A percentile compares a stretch with the other conserved stretches of the same genome.
These are phyloP conservation scores for Phoma herbarum DNA, from an alignment of 2,329 filamentous ascomycete species.

Conservation along the genomic window DNA sequence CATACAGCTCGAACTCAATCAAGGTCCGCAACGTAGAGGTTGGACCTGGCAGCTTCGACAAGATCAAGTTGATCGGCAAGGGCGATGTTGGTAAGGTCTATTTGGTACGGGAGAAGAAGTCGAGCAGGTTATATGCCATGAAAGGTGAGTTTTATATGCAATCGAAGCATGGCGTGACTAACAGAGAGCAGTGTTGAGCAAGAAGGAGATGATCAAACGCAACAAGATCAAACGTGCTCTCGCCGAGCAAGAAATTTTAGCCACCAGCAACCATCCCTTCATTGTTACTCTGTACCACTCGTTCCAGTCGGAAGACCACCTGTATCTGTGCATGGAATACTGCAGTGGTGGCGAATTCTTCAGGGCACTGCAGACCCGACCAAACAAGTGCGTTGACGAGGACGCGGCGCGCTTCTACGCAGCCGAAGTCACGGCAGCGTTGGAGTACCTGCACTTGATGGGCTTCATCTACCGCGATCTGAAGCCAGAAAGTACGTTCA, in stretches of 20 bases:
- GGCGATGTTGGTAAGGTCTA: constrained; percentile 99
- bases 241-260: constrained; percentile 96
- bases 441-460: constrained; percentile 98
- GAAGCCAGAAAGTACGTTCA: constrained; percentile 88
- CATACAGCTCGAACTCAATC: constrained; percentile 99
- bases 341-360: constrained; percentile 99
- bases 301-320: constrained; percentile 97
- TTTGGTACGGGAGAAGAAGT: constrained; percentile 97
- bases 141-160: constrained; percentile 72
- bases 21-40: constrained; percentile 98
- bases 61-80: constrained; percentile 99
- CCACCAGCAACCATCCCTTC: constrained; percentile 98
- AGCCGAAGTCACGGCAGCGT: constrained; percentile 92
- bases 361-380: constrained; percentile 91
- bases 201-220: constrained; percentile 99
- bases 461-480: constrained; percentile 98
- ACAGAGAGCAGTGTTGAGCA: constrained; percentile 79
- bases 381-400: constrained; percentile 96
- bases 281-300: constrained; percentile 99
- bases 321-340: constrained; percentile 99
- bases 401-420: constrained; percentile 98
- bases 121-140: constrained; percentile 93
- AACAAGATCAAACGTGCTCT: constrained; percentile 99
- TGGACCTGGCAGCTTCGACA: constrained; percentile 94
- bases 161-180: constrained; percentile 29